Conservation (phyloP, 306 rosid species). For the Malus asiatica region DNA sequence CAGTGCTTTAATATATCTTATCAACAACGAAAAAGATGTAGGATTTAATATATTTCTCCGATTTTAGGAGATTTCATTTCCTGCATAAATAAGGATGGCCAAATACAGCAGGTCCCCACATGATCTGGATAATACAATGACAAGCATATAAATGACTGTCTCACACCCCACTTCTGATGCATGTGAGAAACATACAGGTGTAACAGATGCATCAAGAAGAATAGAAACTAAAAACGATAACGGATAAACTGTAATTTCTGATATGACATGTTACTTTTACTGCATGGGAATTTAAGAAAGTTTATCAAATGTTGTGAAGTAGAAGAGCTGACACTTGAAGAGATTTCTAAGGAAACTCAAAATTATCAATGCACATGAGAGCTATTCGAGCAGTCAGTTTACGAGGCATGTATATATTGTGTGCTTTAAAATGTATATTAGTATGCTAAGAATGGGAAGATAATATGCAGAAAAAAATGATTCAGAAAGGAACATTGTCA, state of each 20-base stretch:
- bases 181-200: conserved; percentile 7
- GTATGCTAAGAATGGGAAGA: not conserved
- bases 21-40: not conserved
- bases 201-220: not conserved
- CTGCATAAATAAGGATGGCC: conserved; percentile 3
- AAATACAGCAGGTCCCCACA: conserved; percentile 14
- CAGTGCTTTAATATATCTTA: not conserved
- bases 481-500: not conserved
- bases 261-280: not conserved
- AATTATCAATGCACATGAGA: not conserved
- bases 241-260: not conserved
- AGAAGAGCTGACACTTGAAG: not conserved
- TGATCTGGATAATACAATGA: conserved; percentile 9
- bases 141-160: conserved; percentile 7
- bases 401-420: not conserved
- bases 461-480: not conserved
- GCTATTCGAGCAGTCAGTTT: not conserved
- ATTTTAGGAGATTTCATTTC: not conserved
- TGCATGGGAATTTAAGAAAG: not conserved
- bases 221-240: not conserved
- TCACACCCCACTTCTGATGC: conserved; percentile 1
- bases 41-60: not conserved
- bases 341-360: not conserved
- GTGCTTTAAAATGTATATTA: not conserved
- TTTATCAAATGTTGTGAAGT: not conserved